These are phyloP conservation scores for Phaffia rhodozyma DNA, from an alignment of 1,284 basidiomycete species.

Conservation along the genomic window DNA sequence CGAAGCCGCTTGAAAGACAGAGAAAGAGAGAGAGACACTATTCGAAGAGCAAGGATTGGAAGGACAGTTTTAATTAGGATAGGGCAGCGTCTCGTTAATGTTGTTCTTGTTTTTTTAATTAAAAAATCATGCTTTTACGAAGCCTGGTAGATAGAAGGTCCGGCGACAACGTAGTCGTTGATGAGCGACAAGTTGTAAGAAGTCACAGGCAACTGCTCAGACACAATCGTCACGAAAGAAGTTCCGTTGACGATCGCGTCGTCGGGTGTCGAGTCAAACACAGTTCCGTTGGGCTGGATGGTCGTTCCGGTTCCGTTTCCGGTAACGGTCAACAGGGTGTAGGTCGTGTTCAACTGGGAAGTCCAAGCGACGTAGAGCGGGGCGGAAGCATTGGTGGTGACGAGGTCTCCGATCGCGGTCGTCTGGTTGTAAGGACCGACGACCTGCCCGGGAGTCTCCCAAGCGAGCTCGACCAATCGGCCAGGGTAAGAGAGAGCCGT, in stretches of 20 bases:
- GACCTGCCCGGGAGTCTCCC: constrained; percentile 47
- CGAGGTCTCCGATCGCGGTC: constrained; percentile 34
- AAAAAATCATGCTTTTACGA: too few species aligned
- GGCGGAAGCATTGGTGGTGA: constrained; percentile 20
- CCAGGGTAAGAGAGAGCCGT: constrained; percentile 43
- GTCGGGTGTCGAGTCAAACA: constrained; percentile 33
- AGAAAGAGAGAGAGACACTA: too few species aligned
- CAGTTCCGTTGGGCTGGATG: constrained; percentile 41
- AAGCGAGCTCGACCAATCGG: constrained; percentile 41
- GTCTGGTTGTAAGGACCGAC: constrained; percentile 42
- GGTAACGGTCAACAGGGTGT: constrained; percentile 42
- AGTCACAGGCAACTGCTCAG: constrained; percentile 44
- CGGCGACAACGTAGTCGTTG: constrained; percentile 43
- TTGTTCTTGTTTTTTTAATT: too few species aligned
- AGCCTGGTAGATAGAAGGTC: constrained; percentile 44
- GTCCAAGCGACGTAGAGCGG: constrained; percentile 40
- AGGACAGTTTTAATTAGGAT: too few species aligned
- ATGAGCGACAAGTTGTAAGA: constrained; percentile 41
- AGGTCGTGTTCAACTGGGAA: constrained; percentile 53
- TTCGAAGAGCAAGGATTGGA: too few species aligned
- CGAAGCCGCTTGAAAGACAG: too few species aligned
- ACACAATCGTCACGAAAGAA: constrained; percentile 48
- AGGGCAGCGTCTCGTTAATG: too few species aligned
- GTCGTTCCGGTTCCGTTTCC: constrained; percentile 39
- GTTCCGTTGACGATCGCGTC: constrained; percentile 38